phyloP scores from a whole-genome alignment of 2,329 filamentous ascomycete species.

The Pyrenophora graminea region DNA sequence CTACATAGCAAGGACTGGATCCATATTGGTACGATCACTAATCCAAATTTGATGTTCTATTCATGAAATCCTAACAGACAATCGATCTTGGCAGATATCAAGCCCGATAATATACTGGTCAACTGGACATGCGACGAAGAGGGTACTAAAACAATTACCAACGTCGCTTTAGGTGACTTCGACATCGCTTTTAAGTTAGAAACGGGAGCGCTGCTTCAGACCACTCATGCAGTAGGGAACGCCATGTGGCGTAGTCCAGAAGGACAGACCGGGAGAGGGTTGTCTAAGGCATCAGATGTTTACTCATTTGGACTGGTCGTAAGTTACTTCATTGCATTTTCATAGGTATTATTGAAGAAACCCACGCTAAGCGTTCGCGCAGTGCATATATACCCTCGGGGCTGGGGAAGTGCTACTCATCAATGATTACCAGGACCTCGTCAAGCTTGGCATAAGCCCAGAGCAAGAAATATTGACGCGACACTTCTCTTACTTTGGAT shows the following conservation, averaged over 20 bases:
- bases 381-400: conserved; percentile 46
- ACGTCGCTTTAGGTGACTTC: conserved; percentile 45
- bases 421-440: conserved; percentile 38
- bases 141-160: conserved; percentile 37
- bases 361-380: conserved; percentile 24
- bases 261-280: conserved; percentile 40
- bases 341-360: conserved; percentile 9
- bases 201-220: conserved; percentile 28
- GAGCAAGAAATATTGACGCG: conserved; percentile 42
- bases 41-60: conserved; percentile 15
- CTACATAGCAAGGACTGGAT: conserved; percentile 46
- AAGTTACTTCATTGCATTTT: conserved; percentile 23
- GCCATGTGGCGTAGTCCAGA: conserved; percentile 50
- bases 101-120: conserved; percentile 47
- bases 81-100: conserved; percentile 42
- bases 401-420: conserved; percentile 38
- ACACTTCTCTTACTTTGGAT: conserved; percentile 45
- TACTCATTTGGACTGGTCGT: conserved; percentile 49
- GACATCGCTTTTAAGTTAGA: conserved; percentile 43
- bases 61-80: conserved; percentile 23
- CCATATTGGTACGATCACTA: conserved; percentile 38
- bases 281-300: conserved; percentile 45
- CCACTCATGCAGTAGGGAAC: conserved; percentile 43
- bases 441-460: conserved; percentile 30
- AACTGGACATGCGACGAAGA: conserved; percentile 43